phyloP scores from a whole-genome alignment of 495 filamentous ascomycete species.

The Lasiosphaeris hirsuta region DNA sequence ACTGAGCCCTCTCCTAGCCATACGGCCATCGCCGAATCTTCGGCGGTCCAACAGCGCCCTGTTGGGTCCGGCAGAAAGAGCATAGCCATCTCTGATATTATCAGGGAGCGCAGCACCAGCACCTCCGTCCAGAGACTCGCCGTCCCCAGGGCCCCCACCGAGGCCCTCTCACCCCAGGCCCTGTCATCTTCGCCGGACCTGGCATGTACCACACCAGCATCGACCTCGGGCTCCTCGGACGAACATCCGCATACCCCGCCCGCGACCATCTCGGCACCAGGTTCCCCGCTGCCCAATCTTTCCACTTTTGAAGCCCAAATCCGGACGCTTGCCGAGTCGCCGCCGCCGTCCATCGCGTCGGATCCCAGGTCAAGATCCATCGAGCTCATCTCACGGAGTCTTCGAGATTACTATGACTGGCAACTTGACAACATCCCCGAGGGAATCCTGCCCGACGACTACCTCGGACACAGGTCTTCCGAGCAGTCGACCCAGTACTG shows the following conservation, averaged over 20 bases:
- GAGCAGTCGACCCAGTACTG: conserved; percentile 28
- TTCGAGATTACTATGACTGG: conserved; percentile 31
- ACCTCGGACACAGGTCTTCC: conserved; percentile 19
- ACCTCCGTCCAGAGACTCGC: neutral
- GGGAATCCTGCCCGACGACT: conserved; percentile 30
- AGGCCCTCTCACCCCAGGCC: conserved; percentile 4
- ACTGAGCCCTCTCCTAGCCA: neutral
- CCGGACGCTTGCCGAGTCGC: conserved; percentile 16
- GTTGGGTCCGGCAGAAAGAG: conserved; percentile 5
- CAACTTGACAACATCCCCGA: conserved; percentile 26
- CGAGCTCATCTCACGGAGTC: conserved; percentile 25
- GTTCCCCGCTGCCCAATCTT: conserved; percentile 17
- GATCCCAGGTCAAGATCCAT: conserved; percentile 25
- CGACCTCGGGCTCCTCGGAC: conserved; percentile 15
- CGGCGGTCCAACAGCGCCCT: neutral
- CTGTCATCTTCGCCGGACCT: conserved; percentile 15
- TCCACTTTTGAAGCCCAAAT: conserved; percentile 24
- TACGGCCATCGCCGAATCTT: neutral
- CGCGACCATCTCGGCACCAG: conserved; percentile 1
- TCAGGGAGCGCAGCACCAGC: conserved; percentile 11
- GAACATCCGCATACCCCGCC: conserved; percentile 1
- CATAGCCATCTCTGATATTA: conserved; percentile 27
- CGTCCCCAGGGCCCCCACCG: conserved; percentile 3
- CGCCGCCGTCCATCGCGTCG: conserved; percentile 16
- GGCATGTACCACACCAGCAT: conserved; percentile 14